phyloP scores from a whole-genome alignment of 768 basidiomycete species.

The Sporobolomyces pararoseus region DNA sequence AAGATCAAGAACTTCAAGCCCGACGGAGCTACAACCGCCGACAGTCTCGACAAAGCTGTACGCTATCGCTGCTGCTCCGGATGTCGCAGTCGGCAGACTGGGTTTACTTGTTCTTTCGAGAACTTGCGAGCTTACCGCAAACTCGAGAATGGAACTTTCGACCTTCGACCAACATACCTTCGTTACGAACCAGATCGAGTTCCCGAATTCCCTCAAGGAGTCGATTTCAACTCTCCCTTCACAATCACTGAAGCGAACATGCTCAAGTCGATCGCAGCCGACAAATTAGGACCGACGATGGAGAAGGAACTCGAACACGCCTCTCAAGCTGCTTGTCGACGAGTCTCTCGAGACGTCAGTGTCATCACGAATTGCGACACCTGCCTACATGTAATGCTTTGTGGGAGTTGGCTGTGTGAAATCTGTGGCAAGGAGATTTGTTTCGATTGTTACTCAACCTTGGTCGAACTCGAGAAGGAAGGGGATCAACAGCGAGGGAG shows the following conservation, averaged over 20 bases:
- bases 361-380: conserved; percentile 22
- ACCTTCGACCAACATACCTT: not conserved
- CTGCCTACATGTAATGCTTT: conserved; percentile 12
- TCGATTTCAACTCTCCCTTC: conserved; percentile 22
- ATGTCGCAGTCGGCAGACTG: not conserved
- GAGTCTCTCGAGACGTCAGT: conserved; percentile 9
- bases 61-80: no score
- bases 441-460: conserved; percentile 68
- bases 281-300: not conserved
- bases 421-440: conserved; percentile 83
- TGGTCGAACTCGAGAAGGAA: conserved; percentile 55
- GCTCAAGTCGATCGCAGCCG: conserved; percentile 8
- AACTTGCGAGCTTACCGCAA: conserved; percentile 14
- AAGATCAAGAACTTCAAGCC: no score
- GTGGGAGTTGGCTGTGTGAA: conserved; percentile 20
- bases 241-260: not conserved
- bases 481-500: conserved; percentile 44
- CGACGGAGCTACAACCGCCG: no score
- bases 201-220: not conserved
- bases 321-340: not conserved
- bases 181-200: not conserved
- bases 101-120: conserved; percentile 15
- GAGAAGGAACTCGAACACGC: conserved; percentile 26
- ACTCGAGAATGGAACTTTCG: not conserved
- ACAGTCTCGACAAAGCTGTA: no score